Conservation (phyloP, 2,329 filamentous ascomycete genomes). For the Ceratocystis papillata region DNA sequence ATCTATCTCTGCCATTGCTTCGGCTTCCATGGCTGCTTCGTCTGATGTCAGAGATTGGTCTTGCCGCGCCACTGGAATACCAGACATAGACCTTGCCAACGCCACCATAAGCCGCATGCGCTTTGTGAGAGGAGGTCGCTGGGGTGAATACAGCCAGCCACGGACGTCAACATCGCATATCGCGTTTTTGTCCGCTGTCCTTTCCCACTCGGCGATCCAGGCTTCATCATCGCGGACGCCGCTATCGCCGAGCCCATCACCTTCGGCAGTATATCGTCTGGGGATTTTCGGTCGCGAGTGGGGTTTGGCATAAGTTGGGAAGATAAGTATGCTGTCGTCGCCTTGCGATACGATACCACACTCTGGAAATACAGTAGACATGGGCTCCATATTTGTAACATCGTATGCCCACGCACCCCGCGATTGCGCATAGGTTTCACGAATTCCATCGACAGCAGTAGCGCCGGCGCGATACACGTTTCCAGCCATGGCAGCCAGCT, state of each 20-base stretch:
- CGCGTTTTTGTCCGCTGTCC: conserved; percentile 68
- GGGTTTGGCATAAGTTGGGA: conserved; percentile 80
- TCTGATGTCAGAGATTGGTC: conserved; percentile 22
- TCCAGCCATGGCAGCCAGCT: conserved; percentile 56
- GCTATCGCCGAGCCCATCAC: conserved; percentile 32
- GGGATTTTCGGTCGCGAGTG: conserved; percentile 35
- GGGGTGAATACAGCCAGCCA: conserved; percentile 88
- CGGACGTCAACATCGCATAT: conserved; percentile 89
- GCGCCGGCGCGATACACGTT: conserved; percentile 47
- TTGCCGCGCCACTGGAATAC: conserved; percentile 59
- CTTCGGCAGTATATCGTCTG: conserved; percentile 10
- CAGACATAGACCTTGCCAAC: conserved; percentile 75
- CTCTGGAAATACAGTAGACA: conserved; percentile 72
- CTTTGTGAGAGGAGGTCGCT: conserved; percentile 70
- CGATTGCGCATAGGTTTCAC: conserved; percentile 49
- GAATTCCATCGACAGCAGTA: conserved; percentile 47
- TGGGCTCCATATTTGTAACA: conserved; percentile 33
- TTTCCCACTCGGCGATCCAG: conserved; percentile 69
- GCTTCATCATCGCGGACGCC: conserved; percentile 55
- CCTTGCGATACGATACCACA: conserved; percentile 69
- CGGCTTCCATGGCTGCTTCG: conserved; percentile 33
- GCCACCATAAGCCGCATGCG: conserved; percentile 81
- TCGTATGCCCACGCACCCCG: conserved; percentile 32
- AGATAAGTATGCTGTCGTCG: conserved; percentile 85
- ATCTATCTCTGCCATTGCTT: conserved; percentile 67